Evolutionary conservation across 306 rosid species (phyloP).

Genomic region (Astragalus glycyphyllos): DNA sequence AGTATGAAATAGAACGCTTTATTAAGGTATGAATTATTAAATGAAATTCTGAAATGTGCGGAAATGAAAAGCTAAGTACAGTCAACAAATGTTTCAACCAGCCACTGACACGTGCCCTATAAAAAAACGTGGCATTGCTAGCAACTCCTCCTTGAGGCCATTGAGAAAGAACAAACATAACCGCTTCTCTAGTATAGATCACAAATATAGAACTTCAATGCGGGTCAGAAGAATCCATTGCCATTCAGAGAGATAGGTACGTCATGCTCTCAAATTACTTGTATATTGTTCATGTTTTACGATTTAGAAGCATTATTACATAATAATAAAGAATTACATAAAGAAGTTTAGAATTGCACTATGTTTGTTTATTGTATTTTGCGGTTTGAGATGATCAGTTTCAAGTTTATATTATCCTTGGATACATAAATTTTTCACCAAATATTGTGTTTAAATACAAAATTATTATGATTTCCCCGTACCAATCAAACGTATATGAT

Average conservation of each 20-base stretch:
- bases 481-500: constrained; percentile 17
- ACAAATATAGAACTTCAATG: constrained; percentile 11
- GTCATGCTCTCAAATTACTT: constrained; percentile 23
- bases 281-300: constrained; percentile 24
- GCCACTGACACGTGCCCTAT: constrained; percentile 28
- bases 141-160: constrained; percentile 19
- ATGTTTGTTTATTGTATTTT: constrained; percentile 26
- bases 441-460: constrained; percentile 7
- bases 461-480: constrained; percentile 3
- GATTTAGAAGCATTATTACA: constrained; percentile 20
- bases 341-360: constrained; percentile 9
- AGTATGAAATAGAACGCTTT: no score
- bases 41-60: no score
- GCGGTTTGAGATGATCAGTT: neutral
- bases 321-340: constrained; percentile 22
- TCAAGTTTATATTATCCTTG: constrained; percentile 4
- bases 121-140: constrained; percentile 54
- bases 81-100: constrained; percentile 41
- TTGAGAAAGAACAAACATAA: constrained; percentile 35
- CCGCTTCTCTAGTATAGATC: constrained; percentile 32
- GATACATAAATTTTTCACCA: constrained; percentile 27
- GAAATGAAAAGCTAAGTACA: no score
- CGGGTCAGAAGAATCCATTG: constrained; percentile 43
- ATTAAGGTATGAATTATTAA: no score
- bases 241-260: constrained; percentile 45